Evolutionary conservation across 768 basidiomycete genomes (phyloP), one percentile per base, ranked within the genome.

Genomic region (Amanita exitialis): DNA sequence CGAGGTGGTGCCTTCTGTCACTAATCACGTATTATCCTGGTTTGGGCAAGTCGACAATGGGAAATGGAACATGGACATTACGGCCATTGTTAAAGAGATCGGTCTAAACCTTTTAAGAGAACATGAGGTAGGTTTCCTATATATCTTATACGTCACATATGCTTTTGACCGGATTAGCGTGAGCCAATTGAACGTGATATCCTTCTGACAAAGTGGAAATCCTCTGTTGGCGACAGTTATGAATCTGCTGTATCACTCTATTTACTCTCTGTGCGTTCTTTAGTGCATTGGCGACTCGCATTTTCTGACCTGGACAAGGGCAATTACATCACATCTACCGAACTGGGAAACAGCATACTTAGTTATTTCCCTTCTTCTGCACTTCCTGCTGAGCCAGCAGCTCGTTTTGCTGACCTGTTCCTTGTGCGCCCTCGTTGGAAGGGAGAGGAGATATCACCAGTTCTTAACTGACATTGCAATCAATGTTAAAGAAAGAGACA

Each of bases 331-430:
- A 66, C 71, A 15, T 65, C 73, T 3, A 60, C 73, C 9, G 61
- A 69, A 18, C 56, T 66, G 15, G 58, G 68, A 43, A 69, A 72
- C 13, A 21, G 3, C 15, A 13, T 47, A 28, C 58, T 95, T 30
- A 78, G 67, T 12, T 92, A 91, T 67, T 90, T 94, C 62, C 84
- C 92, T 10, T 71, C 78, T 3, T 79, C 86, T 0, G 64, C 69
- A 1, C 80, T 98, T 21, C 88, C 94, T 1, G 63, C 77, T 0
- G 86, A 90, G 46, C 86, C 94, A 4, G 72, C 83, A 1, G 76
- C 80, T 6, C 83, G 95, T 13, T 98, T 98, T 68, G 65, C 77
- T 10, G 90, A 95, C 55, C 77, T 98, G 13, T 99, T 99, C 72
- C 71, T 90, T 35, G 86, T 84, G 7, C 80, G 84, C 4, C 55